phyloP scores from a whole-genome alignment of 1,284 basidiomycete species.

The Cryptococcus hybrid region DNA sequence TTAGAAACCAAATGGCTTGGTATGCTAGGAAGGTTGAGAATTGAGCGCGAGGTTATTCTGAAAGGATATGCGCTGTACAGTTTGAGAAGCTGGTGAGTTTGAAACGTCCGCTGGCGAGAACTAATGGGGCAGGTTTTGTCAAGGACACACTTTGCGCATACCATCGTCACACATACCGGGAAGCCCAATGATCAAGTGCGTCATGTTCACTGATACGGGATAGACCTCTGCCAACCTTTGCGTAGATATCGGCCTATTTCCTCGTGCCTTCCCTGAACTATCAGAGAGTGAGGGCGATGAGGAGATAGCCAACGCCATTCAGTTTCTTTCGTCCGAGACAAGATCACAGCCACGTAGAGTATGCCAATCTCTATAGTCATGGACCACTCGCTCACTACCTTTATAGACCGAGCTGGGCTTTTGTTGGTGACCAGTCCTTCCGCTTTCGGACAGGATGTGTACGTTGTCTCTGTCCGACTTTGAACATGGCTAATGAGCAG shows the following conservation, averaged over 20 bases:
- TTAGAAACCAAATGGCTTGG: slow-evolving; percentile 40
- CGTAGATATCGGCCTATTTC: slow-evolving; percentile 42
- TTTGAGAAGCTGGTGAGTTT: slow-evolving; percentile 38
- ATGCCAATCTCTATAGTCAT: neutral
- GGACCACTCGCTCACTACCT: neutral
- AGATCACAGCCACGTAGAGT: slow-evolving; percentile 25
- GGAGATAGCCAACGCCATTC: slow-evolving; percentile 29
- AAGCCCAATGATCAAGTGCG: slow-evolving; percentile 42
- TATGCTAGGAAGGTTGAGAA: slow-evolving; percentile 29
- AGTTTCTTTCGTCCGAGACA: slow-evolving; percentile 29
- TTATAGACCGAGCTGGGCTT: slow-evolving; percentile 37
- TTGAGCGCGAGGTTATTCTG: slow-evolving; percentile 37
- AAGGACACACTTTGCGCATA: slow-evolving; percentile 40
- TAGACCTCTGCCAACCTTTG: neutral
- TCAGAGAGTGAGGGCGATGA: slow-evolving; percentile 19
- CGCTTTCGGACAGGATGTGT: slow-evolving; percentile 44
- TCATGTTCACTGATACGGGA: neutral
- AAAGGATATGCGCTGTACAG: slow-evolving; percentile 41
- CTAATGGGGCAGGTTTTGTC: slow-evolving; percentile 35
- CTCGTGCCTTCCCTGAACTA: slow-evolving; percentile 29
- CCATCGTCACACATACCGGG: slow-evolving; percentile 43
- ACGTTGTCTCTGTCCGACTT: slow-evolving; percentile 4
- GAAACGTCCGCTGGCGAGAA: neutral
- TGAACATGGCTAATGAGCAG: neutral
- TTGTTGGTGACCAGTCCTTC: slow-evolving; percentile 39